Base-by-base conservation (phyloP, 202 grass and related monocot genomes). In the Miscanthus sacchariflorus region DNA sequence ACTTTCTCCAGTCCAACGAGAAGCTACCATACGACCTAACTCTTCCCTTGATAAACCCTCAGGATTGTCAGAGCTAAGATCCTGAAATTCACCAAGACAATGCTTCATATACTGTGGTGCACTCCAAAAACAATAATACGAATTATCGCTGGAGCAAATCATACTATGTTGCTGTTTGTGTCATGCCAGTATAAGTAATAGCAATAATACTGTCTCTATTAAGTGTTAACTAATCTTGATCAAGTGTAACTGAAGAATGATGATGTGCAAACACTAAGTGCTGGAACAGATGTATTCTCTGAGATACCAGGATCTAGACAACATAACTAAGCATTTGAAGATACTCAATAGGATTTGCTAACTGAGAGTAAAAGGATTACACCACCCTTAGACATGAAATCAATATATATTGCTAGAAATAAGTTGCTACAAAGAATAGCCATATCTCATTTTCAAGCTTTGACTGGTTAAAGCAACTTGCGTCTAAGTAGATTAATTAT, bases 31-130 rank as follows among this genome's bases (percentile, higher is more conserved):
- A 45, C 97, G 91, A 84, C 97, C 97, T 38, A 99, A 85, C 58
- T 99, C 97, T 89, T 92, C 97, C 85, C 84, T 95, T 75, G 97
- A 99, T 76, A 99, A 94, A 67, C 88, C 91, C 67, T 93, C 91
- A 61, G 90, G 82, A 74, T 70, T 82, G 59, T 82, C 89, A 89
- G 87, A 84, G 80, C 70, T 82, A 82, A 64, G 68, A 66, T 91
- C 92, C 96, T 98, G 83, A 66, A 91, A 92, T 80, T 79, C 77
- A 89, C 8, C 76, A 85, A 25, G 25, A 87, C 27, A 75, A 69
- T 67, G 49, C 19, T 68, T 86, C 78, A 85, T 72, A 72, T 76
- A 61, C 27, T 78, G 56, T 2, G 35, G 21, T 67, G 17, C 42
- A 87, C 56, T 17, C 21, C 78, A 54, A 70, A 36, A 36, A 82